A percentile compares a stretch with the other conserved stretches of the same genome.
These are phyloP conservation scores for Aspergillus vadensis DNA, from an alignment of 2,329 filamentous ascomycete genomes.

Conservation along the genomic window DNA sequence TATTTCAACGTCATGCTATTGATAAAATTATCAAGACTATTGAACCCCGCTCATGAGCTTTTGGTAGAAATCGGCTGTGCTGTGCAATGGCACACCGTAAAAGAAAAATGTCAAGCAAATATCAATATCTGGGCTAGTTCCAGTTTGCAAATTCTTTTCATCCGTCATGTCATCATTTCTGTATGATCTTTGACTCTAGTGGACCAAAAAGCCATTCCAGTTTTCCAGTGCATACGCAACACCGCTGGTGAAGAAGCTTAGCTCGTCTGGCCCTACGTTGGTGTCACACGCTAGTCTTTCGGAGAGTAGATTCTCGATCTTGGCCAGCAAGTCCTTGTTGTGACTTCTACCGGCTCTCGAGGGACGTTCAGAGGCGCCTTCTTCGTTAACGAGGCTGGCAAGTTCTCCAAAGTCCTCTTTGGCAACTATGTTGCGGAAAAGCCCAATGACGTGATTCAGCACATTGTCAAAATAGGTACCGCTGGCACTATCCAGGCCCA, in stretches of 20 bases:
- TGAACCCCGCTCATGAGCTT: conserved; percentile 3
- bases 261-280: conserved; percentile 38
- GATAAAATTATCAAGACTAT: not conserved
- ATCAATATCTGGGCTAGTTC: not conserved
- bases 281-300: conserved; percentile 35
- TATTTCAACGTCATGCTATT: not conserved
- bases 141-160: not conserved
- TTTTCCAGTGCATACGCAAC: conserved; percentile 36
- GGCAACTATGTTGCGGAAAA: conserved; percentile 43
- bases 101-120: not conserved
- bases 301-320: conserved; percentile 38
- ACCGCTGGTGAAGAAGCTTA: conserved; percentile 45
- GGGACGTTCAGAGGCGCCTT: conserved; percentile 16
- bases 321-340: conserved; percentile 31
- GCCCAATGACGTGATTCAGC: conserved; percentile 41
- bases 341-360: conserved; percentile 13
- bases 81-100: too few species aligned
- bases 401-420: conserved; percentile 41
- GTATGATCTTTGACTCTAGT: not conserved
- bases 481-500: conserved; percentile 34
- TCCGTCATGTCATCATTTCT: not conserved
- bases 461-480: conserved; percentile 41
- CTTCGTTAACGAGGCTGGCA: conserved; percentile 30
- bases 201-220: conserved; percentile 13
- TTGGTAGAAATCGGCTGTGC: not conserved